Evolutionary conservation across 768 basidiomycete species (phyloP), one percentile per base, ranked within the genome.

Genomic region (Lentinula sp.): DNA sequence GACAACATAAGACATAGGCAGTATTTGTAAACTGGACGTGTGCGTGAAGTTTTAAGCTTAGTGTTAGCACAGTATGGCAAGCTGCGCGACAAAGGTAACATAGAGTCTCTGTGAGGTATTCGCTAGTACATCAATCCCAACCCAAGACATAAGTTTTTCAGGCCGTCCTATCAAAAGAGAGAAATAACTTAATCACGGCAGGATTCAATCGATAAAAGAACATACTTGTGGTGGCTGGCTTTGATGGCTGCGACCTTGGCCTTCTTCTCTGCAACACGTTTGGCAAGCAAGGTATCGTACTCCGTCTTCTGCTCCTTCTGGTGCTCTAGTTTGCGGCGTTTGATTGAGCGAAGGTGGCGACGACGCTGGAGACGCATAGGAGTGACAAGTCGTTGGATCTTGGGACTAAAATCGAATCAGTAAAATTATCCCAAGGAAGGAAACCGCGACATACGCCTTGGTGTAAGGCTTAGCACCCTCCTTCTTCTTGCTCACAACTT

Each of bases 221-320:
- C 81, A 28, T 66, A 83, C 83, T 85, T 84, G 75, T 85, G 82
- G 83, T 92, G 91, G 55, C 89, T 83, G 37, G 91, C 91, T 79
- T 92, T 92, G 84, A 88, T 79, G 48, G 92, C 91, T 41, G 93
- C 91, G 68, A 82, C 84, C 81, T 93, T 91, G 72, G 85, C 87
- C 84, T 96, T 95, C 84, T 88, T 92, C 82, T 97, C 95, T 62
- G 91, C 86, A 63, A 93, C 77, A 69, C 93, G 94, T 82, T 97
- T 95, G 78, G 87, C 79, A 60, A 97, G 73, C 72, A 95, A 79
- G 62, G 81, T 79, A 86, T 96, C 91, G 85, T 89, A 98, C 80
- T 98, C 96, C 61, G 83, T 70, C 79, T 96, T 93, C 79, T 95
- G 92, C 77, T 94, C 95, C 81, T 94, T 94, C 82, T 96, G 95